Evolutionary conservation across 139 green algal genomes (phyloP), one percentile per base, ranked within the genome.

Genomic region (Chlorella sp.): DNA sequence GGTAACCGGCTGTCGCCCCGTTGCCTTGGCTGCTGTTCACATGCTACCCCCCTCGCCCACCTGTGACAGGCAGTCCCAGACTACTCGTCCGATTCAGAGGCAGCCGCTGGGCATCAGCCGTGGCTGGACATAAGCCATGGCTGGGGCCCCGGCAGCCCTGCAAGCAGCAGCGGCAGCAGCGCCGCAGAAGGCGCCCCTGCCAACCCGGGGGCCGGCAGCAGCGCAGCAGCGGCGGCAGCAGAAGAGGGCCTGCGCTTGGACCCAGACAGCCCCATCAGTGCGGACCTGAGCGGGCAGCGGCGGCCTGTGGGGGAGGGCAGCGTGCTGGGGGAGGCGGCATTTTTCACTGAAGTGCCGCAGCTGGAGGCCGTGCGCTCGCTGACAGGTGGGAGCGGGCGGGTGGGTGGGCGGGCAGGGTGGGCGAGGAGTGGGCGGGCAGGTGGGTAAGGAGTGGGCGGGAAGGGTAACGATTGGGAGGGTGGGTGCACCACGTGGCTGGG

Each of bases 271-370:
- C 69, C 69, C 24, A 76, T 76, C 24, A 38, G 8, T 19, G 41
- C 41, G 5, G 69, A 76, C 24, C 40, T 76, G 22, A 17, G 36
- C 38, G 69, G 40, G 22, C 22, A n/a, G 69, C 69, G 69, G 40
- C 22, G 40, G 69, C 69, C 69, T 1, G 69, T 76, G 16, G 40
- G 41, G 19, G 69, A 54, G 24, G 69, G 69, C 40, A 76, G 40
- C 24, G 40, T 76, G 38, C 40, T 76, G 34, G 82, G 88, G 14
- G 91, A 93, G 75, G 80, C 92, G 0, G 84, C 91, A 1, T 94
- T 94, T 84, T 94, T 93, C 85, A 92, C 91, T 6, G 91, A 90
- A 70, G 84, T 80, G 46, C 78, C 84, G 2, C 80, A 87, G 79
- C 76, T 85, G 64, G 75, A 88, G 67, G 80, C 40, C 9, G 84